These are phyloP conservation scores for Globisporangium nunn DNA, from an alignment of 352 stramenopile species.

Conservation along the genomic window DNA sequence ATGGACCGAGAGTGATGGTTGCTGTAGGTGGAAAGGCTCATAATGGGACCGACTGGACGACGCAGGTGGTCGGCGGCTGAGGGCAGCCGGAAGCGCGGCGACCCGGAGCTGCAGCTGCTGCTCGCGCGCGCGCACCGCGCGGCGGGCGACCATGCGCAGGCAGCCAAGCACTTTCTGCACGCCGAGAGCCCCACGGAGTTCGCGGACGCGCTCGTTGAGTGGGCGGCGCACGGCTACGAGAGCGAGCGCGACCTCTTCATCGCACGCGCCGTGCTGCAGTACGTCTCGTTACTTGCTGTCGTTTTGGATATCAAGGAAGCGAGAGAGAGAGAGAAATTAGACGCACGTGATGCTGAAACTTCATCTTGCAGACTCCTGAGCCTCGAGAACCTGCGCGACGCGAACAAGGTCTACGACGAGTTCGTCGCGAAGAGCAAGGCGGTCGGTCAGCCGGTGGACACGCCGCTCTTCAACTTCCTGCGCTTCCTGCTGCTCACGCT, in stretches of 20 bases:
- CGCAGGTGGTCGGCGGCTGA: conserved; percentile 57
- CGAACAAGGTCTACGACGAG: conserved; percentile 69
- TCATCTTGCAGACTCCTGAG: conserved; percentile 45
- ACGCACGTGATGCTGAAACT: neutral
- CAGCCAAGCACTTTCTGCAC: conserved; percentile 77
- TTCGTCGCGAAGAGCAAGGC: conserved; percentile 50
- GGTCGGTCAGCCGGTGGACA: conserved; percentile 34
- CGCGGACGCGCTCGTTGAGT: conserved; percentile 62
- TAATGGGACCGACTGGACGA: too few species aligned
- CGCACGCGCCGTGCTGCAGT: conserved; percentile 72
- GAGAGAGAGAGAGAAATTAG: too few species aligned
- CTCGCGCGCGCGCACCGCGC: conserved; percentile 44
- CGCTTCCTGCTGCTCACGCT: conserved; percentile 80
- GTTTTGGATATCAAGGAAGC: too few species aligned
- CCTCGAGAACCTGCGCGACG: conserved; percentile 82
- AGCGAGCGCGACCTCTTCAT: conserved; percentile 83
- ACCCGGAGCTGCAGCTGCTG: conserved; percentile 70
- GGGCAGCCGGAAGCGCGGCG: conserved; percentile 63
- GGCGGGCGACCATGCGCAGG: conserved; percentile 52
- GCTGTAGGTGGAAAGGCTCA: too few species aligned
- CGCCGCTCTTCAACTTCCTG: conserved; percentile 81
- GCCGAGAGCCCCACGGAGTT: conserved; percentile 67
- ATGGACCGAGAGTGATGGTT: neutral
- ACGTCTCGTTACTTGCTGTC: conserved; percentile 12
- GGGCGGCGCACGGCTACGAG: conserved; percentile 62